These are phyloP conservation scores for Aeschynomene evenia DNA, from an alignment of 306 rosid genomes.

Conservation along the genomic window DNA sequence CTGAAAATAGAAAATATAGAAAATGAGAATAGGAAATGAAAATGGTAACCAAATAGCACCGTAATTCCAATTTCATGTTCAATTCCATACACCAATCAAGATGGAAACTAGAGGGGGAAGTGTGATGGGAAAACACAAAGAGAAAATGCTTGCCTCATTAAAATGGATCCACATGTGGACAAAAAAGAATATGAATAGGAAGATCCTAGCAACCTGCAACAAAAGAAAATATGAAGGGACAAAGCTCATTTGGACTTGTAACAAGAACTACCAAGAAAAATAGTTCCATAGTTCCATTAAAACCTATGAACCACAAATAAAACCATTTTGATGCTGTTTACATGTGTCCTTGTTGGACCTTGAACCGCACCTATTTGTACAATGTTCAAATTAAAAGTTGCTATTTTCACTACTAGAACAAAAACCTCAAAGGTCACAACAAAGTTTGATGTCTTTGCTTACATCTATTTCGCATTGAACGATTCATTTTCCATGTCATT, in stretches of 20 bases:
- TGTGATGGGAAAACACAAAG: constrained; percentile 14
- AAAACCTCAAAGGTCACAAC: background rate
- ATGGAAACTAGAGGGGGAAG: background rate
- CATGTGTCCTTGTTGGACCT: background rate
- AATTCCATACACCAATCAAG: too few species aligned
- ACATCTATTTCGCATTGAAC: background rate
- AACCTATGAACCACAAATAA: background rate
- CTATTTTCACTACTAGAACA: background rate
- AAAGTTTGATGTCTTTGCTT: background rate
- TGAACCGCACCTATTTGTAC: background rate
- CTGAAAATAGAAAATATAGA: too few species aligned
- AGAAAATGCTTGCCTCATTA: constrained; percentile 62
- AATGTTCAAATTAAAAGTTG: too few species aligned
- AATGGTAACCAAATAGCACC: too few species aligned
- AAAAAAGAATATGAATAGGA: constrained; percentile 72
- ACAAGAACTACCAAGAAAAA: constrained; percentile 13
- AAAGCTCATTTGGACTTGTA: background rate
- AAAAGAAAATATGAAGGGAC: constrained; percentile 13
- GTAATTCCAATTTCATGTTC: too few species aligned
- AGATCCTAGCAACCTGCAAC: constrained; percentile 76
- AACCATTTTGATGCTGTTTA: background rate
- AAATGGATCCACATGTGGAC: constrained; percentile 71
- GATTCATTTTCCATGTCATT: background rate
- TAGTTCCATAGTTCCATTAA: constrained; percentile 5
- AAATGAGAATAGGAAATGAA: too few species aligned